Evolutionary conservation across 768 basidiomycete species (phyloP), one percentile per base, ranked within the genome.

Genomic region (Hemileccinum rubropunctum): DNA sequence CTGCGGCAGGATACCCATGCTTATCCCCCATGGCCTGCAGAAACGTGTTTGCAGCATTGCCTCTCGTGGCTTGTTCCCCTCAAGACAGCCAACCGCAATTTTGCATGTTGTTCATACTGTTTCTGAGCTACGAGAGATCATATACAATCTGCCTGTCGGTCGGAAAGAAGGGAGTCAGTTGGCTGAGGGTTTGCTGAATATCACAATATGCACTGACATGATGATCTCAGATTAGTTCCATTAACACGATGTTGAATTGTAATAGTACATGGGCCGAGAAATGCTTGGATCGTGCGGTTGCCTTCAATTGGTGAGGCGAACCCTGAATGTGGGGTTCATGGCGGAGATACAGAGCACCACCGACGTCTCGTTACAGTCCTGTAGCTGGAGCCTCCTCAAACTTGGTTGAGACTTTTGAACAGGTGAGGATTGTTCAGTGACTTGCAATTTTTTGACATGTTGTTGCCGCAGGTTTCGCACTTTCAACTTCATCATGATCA

Each of bases 1-100:
- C 52, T 53, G 48, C 48, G 42, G 56, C 45, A 58, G 45, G 42
- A 60, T 52, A 56, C 44, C 52, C 66, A 69, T 48, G 61, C 52
- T 55, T 59, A 55, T 56, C 36, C 55, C 42, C 44, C 47, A 18
- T 49, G 44, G 56, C 63, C 52, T 50, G 57, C 40, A 26, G 47
- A 45, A 69, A 69, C 66, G 66, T 67, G 66, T 58, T 63, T 61
- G 48, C 66, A 42, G 64, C 65, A 15, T 60, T 67, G 65, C 53
- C 4, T 52, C 57, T 57, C 47, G 52, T 60, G 63, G 41, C 46
- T 43, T 17, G 45, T 32, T 33, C 9, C 8, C 21, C 33, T n/a
- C 14, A 47, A 42, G 51, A 41, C 46, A 11, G 38, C 49, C 49
- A 41, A 45, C 44, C 43, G 34, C 41, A 40, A 39, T 30, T 42